Evolutionary conservation across 768 basidiomycete genomes (phyloP).

Genomic region (Boletus rex-veris): DNA sequence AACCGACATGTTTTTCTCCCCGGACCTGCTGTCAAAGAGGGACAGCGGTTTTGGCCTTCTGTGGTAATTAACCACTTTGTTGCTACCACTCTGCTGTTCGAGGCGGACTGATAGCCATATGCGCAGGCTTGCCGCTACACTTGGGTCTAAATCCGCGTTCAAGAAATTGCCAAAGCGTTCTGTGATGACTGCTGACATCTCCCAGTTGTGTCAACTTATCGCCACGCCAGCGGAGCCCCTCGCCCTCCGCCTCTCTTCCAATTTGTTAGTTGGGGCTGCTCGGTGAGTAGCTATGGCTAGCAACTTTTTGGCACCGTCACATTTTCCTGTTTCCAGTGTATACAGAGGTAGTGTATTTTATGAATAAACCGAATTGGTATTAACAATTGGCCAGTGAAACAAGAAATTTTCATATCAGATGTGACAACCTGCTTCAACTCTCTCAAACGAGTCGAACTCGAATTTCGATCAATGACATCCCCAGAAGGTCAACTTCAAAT

Average conservation of each 20-base stretch:
- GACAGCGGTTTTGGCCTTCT: conserved; percentile 90
- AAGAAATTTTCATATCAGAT: conserved; percentile 79
- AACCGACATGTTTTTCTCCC: conserved; percentile 75
- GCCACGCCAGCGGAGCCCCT: conserved; percentile 82
- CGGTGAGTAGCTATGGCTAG: conserved; percentile 47
- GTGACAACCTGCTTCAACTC: conserved; percentile 73
- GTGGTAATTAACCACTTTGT: conserved; percentile 46
- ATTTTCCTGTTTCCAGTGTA: conserved; percentile 31
- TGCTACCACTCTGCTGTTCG: not conserved
- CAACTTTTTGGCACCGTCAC: not conserved
- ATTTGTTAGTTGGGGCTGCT: conserved; percentile 85
- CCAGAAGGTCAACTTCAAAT: conserved; percentile 62
- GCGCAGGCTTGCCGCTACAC: conserved; percentile 82
- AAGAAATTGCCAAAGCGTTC: conserved; percentile 80
- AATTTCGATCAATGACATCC: conserved; percentile 47
- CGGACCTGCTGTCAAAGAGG: conserved; percentile 73
- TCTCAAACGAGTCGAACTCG: conserved; percentile 75
- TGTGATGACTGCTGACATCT: conserved; percentile 81
- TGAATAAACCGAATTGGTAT: not conserved
- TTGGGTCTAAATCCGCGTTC: conserved; percentile 84
- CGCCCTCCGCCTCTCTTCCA: conserved; percentile 82
- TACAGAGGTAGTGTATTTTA: conserved; percentile 41
- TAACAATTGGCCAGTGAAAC: conserved; percentile 55
- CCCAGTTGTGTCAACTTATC: conserved; percentile 76
- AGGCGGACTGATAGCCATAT: conserved; percentile 8